Evolutionary conservation across 352 stramenopile genomes (phyloP), one percentile per base, ranked within the genome.

Genomic region (Globisporangium solare): DNA sequence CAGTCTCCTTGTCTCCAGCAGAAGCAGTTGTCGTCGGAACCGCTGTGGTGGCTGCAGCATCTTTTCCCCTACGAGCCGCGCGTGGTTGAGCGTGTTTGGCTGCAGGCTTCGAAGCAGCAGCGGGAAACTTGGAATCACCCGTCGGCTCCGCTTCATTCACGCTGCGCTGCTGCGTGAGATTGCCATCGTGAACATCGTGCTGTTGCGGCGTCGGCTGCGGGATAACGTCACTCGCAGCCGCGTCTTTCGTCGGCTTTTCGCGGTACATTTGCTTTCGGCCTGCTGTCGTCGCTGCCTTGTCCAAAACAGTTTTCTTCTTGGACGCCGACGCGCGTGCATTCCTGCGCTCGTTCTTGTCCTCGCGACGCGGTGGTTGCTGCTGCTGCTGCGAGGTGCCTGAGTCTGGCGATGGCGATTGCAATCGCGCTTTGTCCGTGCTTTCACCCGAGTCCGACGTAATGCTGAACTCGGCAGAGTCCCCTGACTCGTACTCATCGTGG

Each of bases 251-350:
- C 31, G 71, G 61, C 54, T 88, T 91, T 55, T 91, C 74, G 8
- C 81, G 79, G 59, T 86, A 87, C 17, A 86, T 59, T 51, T 85
- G 78, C 6, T 78, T 78, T 39, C 72, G 71, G 8, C 65, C 51
- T 22, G 51, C 54, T 6, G 41, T 40, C 20, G 27, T 2, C 11
- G 37, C 27, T 55, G 43, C 46, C 62, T 58, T 61, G 58, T 67
- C 63, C 39, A 1, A 20, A 18, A 46, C n/a, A 21, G 31, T 74
- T 53, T 60, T 73, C 56, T 61, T 73, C 27, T 35, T 35, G 27
- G 27, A 35, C 27, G 27, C 27, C 0, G 60, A 47, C 6, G 53
- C 13, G 13, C 42, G 48, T 58, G 39, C 64, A 11, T 59, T 66
- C 51, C 27, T 76, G 43, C 50, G 63, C 46, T 56, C 14, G 21